Evolutionary conservation across 2,329 filamentous ascomycete genomes (phyloP), one percentile per base, ranked within the genome.

Genomic region (Neonectria punicea): DNA sequence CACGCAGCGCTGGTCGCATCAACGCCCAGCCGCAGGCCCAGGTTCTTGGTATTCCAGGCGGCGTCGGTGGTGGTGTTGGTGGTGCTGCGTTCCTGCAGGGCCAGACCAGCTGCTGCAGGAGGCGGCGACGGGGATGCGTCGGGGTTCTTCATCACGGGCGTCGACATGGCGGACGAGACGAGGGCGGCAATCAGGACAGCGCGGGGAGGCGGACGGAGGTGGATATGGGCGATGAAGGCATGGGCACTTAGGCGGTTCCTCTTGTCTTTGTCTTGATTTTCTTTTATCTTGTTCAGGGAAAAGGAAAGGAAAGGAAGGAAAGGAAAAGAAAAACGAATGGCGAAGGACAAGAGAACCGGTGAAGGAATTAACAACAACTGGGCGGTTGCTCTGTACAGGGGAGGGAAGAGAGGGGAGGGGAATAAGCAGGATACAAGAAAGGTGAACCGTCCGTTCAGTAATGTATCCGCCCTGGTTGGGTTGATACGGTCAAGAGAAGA

Each of bases 21-120:
- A 16, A 89, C 87, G 47, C 84, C 87, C 13, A 97, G 75, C 57
- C 93, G 86, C 69, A 86, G 78, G 14, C 86, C 86, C 60, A 97
- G 79, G 71, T 92, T 90, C 69, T 88, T 87, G 25, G 92, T 94
- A 78, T 97, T 97, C 92, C 92, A 95, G 79, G 67, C 53, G 13
- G 13, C 54, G 60, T 13, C 22, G 50, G 44, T 28, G 34, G 25
- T 28, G 34, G 39, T 10, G 58, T 22, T 30, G 18, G 51, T 57
- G 57, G 54, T 70, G 65, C 39, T 62, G 49, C 43, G 50, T 7
- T 20, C 41, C 46, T 57, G 62, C 59, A 73, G 53, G 59, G 67
- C 69, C 58, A 72, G 57, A 16, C 25, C 25, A 25, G 58, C 61
- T 46, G 58, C 61, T 46, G 50, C 61, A 54, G 63, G 57, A 54